Conservation (phyloP, 1,284 basidiomycete genomes). For the Ceratobasidium sp. region DNA sequence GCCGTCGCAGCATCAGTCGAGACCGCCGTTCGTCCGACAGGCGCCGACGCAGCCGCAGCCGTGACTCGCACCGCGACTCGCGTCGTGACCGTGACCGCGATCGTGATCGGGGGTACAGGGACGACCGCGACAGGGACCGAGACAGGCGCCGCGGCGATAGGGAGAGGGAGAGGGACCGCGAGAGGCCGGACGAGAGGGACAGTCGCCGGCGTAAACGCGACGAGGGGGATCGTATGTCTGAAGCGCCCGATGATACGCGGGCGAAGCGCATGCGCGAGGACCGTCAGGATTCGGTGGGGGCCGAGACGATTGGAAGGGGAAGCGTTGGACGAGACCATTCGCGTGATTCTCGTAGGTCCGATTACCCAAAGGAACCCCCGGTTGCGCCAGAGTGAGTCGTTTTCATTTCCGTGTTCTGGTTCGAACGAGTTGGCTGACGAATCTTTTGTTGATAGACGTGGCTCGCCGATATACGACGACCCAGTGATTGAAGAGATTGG, state of each 20-base stretch:
- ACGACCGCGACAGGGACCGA: constrained; percentile 55
- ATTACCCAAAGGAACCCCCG: constrained; percentile 61
- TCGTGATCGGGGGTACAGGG: constrained; percentile 62
- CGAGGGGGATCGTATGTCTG: constrained; percentile 60
- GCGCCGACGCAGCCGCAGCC: constrained; percentile 50
- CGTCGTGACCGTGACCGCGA: constrained; percentile 53
- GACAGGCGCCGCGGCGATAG: constrained; percentile 64
- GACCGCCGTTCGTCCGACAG: constrained; percentile 51
- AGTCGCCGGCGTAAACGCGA: constrained; percentile 74
- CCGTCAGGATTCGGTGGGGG: constrained; percentile 42
- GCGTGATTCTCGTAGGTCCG: constrained; percentile 51
- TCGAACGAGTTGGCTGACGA: background rate
- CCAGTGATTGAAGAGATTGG: constrained; percentile 71
- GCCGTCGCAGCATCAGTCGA: constrained; percentile 58
- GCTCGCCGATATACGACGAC: constrained; percentile 79
- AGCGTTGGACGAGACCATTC: constrained; percentile 54
- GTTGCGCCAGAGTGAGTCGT: constrained; percentile 60
- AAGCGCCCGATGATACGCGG: constrained; percentile 59
- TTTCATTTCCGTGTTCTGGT: background rate
- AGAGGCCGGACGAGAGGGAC: constrained; percentile 61
- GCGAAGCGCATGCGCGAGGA: constrained; percentile 47
- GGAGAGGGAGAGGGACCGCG: constrained; percentile 61
- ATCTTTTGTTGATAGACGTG: constrained; percentile 63
- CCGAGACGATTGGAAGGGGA: constrained; percentile 58
- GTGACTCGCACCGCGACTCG: constrained; percentile 51